Evolutionary conservation across 306 rosid genomes (phyloP).

Genomic region (Luffa aegyptiaca): DNA sequence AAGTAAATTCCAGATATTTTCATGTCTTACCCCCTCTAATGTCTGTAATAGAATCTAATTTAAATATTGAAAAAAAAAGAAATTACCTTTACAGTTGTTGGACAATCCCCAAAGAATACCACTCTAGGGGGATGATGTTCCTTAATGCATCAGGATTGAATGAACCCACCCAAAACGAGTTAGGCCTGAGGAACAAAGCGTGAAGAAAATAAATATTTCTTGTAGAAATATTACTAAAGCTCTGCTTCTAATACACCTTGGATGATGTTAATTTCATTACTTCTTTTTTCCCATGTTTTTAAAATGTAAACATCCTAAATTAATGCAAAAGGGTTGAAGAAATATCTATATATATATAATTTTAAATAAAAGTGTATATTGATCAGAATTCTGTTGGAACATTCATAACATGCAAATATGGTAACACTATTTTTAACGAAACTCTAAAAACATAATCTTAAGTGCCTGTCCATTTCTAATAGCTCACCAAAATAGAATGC

Average conservation of each 20-base stretch:
- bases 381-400: no score
- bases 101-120: constrained; percentile 30
- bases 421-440: no score
- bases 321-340: no score
- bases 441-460: no score
- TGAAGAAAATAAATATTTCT: not conserved
- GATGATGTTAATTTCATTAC: no score
- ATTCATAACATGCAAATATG: no score
- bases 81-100: constrained; percentile 38
- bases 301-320: no score
- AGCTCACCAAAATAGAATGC: no score
- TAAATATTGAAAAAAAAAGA: constrained; percentile 9
- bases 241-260: not conserved
- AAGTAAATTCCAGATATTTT: not conserved
- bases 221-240: not conserved
- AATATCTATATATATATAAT: no score
- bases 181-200: constrained; percentile 13
- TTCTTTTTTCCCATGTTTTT: no score
- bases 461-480: no score
- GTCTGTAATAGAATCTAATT: constrained; percentile 5
- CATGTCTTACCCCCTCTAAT: constrained; percentile 8
- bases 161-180: constrained; percentile 16
- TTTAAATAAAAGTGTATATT: no score
- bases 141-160: constrained; percentile 30
- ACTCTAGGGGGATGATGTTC: constrained; percentile 28